Conservation (phyloP, 768 basidiomycete genomes). For the Tulasnella sp. region DNA sequence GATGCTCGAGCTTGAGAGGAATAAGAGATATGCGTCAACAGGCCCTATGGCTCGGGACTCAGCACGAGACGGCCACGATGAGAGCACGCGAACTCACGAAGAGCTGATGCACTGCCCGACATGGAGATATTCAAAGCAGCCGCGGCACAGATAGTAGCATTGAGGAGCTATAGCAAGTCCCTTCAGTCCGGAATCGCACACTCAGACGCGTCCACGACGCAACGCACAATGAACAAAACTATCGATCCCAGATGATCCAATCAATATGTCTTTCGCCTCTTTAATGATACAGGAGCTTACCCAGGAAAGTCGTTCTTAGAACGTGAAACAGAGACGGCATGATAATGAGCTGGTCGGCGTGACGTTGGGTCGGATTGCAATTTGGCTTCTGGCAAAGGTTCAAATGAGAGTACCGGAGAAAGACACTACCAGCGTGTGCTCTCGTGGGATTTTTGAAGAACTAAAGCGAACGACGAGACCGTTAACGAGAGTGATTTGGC, state of each 20-base stretch:
- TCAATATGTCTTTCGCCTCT: too few relatives aligned
- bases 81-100: slow-evolving; percentile 1
- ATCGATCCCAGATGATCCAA: not conserved
- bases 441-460: slow-evolving; percentile 1
- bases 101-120: not conserved
- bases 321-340: slow-evolving; percentile 1
- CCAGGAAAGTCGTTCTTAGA: slow-evolving; percentile 6
- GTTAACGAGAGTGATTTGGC: not conserved
- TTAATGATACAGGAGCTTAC: slow-evolving; percentile 10
- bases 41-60: not conserved
- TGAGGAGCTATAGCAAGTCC: not conserved
- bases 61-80: not conserved
- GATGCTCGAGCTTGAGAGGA: slow-evolving; percentile 8
- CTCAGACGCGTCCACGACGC: not conserved
- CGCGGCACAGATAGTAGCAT: not conserved
- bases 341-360: not conserved
- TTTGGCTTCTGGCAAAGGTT: too few relatives aligned
- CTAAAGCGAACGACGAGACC: not conserved
- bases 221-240: slow-evolving; percentile 10
- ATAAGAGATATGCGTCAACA: slow-evolving; percentile 12
- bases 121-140: not conserved
- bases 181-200: not conserved
- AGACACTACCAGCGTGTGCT: slow-evolving; percentile 14
- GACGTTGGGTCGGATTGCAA: not conserved
- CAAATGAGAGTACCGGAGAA: not conserved